These are phyloP conservation scores for Polytolypa hystricis DNA, from an alignment of 2,329 filamentous ascomycete species.

Conservation along the genomic window DNA sequence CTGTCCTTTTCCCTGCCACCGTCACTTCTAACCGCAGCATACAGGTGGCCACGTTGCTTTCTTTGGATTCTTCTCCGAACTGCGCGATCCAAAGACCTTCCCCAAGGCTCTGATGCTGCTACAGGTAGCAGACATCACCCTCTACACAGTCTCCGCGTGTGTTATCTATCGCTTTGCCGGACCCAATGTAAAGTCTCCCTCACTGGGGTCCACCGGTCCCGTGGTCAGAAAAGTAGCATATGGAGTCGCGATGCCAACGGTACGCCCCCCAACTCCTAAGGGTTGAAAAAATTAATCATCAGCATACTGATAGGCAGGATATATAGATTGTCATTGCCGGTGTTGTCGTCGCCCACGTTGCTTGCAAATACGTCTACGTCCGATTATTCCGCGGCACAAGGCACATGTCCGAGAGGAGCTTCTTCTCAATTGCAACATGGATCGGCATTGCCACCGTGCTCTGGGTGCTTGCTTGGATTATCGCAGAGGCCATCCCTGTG, in stretches of 20 bases:
- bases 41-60: slow-evolving; percentile 53
- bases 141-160: slow-evolving; percentile 56
- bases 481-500: slow-evolving; percentile 58
- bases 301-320: too few species aligned
- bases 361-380: slow-evolving; percentile 54
- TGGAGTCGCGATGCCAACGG: slow-evolving; percentile 56
- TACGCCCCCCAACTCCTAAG: too few species aligned
- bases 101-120: slow-evolving; percentile 52
- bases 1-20: slow-evolving; percentile 15
- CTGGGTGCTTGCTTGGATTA: slow-evolving; percentile 55
- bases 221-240: slow-evolving; percentile 54
- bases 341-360: slow-evolving; percentile 58
- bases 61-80: slow-evolving; percentile 55
- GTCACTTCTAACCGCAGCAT: slow-evolving; percentile 2
- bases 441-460: slow-evolving; percentile 42
- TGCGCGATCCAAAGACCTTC: slow-evolving; percentile 50
- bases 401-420: slow-evolving; percentile 42
- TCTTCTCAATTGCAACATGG: slow-evolving; percentile 47
- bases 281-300: too few species aligned
- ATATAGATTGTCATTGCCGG: slow-evolving; percentile 54
- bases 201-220: slow-evolving; percentile 50
- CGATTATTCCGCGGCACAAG: slow-evolving; percentile 51
- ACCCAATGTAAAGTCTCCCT: slow-evolving; percentile 50
- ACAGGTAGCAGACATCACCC: slow-evolving; percentile 46
- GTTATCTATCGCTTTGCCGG: slow-evolving; percentile 61